Percentiles rank a stretch among this genome's conserved stretches.
These are phyloP conservation scores for Groenewaldozyma salmanticensis DNA, from an alignment of 805 yeast species.

Conservation along the genomic window DNA sequence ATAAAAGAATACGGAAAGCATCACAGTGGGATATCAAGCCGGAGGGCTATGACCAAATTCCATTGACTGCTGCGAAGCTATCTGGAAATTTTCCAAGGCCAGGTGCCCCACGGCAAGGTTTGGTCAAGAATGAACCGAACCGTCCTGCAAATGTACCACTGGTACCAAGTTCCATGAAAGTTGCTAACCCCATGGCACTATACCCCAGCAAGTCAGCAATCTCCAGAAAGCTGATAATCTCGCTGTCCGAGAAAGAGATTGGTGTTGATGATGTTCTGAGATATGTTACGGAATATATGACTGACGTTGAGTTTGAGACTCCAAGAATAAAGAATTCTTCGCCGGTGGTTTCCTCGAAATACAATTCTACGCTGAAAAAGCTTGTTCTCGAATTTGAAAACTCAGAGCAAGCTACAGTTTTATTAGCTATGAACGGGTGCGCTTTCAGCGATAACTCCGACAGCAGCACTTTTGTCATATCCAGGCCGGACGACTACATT, in stretches of 20 bases:
- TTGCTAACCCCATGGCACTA: conserved; percentile 5
- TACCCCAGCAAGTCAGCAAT: conserved; percentile 5
- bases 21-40: conserved; percentile 68
- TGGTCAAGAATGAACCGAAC: background rate
- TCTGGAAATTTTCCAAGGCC: conserved; percentile 68
- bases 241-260: too few relatives aligned
- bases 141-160: background rate
- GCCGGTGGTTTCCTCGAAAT: conserved; percentile 2
- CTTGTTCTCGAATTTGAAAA: conserved; percentile 45
- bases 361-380: too few relatives aligned
- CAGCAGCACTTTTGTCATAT: conserved; percentile 1
- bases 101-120: conserved; percentile 19
- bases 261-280: conserved; percentile 7
- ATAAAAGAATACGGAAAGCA: conserved; percentile 38
- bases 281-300: conserved; percentile 3
- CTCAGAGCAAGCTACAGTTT: conserved; percentile 45
- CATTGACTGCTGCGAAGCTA: conserved; percentile 68
- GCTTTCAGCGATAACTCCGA: conserved; percentile 8
- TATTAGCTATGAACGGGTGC: conserved; percentile 34
- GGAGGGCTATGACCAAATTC: conserved; percentile 59
- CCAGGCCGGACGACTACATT: conserved; percentile 40
- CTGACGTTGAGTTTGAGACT: conserved; percentile 4
- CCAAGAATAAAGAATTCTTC: background rate
- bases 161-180: background rate
- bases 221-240: conserved; percentile 2